Conservation (phyloP, 176 grass and related monocot genomes). For the barley (Hordeum vulgare) region MorexV3_pseudomolecules_assembly NC_058518.1:471962625-471963124, state of each 20-base stretch:
- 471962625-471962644: too few relatives aligned
- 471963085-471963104: slow-evolving; percentile 17
- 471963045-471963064: slow-evolving; percentile 1
- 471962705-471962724: too few relatives aligned
- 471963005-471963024: slow-evolving; percentile 5
- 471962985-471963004: background rate
- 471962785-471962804: background rate
- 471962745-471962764: too few relatives aligned
- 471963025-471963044: background rate
- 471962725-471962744: too few relatives aligned
- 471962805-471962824: background rate
- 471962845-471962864: slow-evolving; percentile 20
- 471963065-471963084: slow-evolving; percentile 38
- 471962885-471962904: slow-evolving; percentile 3
- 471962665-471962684: too few relatives aligned
- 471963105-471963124: slow-evolving; percentile 12
- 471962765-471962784: background rate
- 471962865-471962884: slow-evolving; percentile 19
- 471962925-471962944: slow-evolving; percentile 2
- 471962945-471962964: slow-evolving; percentile 1
- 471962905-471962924: slow-evolving; percentile 17
- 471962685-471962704: too few relatives aligned
- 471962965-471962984: slow-evolving; percentile 37
- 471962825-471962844: background rate
- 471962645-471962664: too few relatives aligned